Base-by-base conservation (phyloP, 345 rosid species). In the Rhizophora apiculata region DNA sequence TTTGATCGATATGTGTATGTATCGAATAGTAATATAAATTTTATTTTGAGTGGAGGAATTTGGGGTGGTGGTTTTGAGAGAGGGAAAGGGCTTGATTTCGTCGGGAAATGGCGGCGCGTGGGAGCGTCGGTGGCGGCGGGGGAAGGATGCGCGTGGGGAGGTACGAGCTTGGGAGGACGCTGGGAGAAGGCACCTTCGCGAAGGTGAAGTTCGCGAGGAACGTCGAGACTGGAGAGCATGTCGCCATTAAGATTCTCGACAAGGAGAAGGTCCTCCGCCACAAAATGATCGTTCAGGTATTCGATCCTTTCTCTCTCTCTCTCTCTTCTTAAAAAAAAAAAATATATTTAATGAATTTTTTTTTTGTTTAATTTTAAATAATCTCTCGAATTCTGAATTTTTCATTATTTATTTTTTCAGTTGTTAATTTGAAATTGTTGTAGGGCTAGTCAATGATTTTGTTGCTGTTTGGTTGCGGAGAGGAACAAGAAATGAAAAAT, bases 181-280 rank as follows among this genome's bases (percentile, higher is more conserved):
- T 95, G 10, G 99, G 99, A 1, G 98, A 90, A 79, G 99, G 99
- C 56, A 89, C 94, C 29, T 96, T 92, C 49, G 99, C 98, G 5
- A 96, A 96, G 86, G 99, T 95, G 59, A 95, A 95, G 84, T 92
- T 92, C 72, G 99, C 99, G 2, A 83, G 82, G 78, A 86, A 90
- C 64, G 51, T 67, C 8, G 93, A 85, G 73, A 90, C 87, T 2
- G 90, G 85, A 6, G 96, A 90, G 26, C 70, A 83, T 68, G 97
- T 96, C 0, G 99, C 99, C 4, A 85, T 96, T 61, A 96, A 96
- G 78, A 87, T 96, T 63, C 94, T 96, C 1, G 96, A 96, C 61
- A 96, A 96, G 74, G 98, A 96, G 70, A 96, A 88, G 70, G 89
- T 96, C 63, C 71, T 87, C 36, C 90, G 87, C 73, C 89, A 85